Percentiles rank a stretch among this genome's conserved stretches.
phyloP scores from a whole-genome alignment of 768 basidiomycete genomes.

The Lactarius sanguifluus region DNA sequence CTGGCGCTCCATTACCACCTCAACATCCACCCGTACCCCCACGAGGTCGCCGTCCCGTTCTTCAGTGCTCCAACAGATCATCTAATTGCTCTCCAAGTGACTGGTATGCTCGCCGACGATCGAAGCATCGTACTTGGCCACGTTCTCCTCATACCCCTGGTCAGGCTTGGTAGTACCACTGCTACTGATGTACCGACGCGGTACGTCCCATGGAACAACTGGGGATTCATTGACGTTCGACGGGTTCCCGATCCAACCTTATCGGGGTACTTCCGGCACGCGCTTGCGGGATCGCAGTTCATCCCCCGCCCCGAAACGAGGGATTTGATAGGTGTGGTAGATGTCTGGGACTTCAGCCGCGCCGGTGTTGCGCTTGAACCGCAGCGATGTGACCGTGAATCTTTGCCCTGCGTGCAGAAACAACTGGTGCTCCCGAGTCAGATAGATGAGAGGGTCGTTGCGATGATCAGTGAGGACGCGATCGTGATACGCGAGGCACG shows the following conservation, averaged over 20 bases:
- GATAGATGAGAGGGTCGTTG: slow-evolving; percentile 1
- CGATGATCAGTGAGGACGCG: slow-evolving; percentile 18
- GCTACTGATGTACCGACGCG: not conserved
- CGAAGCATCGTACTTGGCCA: not conserved
- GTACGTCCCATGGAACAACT: slow-evolving; percentile 17
- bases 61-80: slow-evolving; percentile 6
- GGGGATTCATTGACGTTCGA: not conserved
- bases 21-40: slow-evolving; percentile 12
- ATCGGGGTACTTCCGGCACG: not conserved
- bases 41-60: slow-evolving; percentile 14
- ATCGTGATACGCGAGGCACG: slow-evolving; percentile 20
- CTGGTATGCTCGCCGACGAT: not conserved
- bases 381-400: not conserved
- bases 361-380: not conserved
- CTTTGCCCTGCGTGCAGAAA: not conserved
- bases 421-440: not conserved
- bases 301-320: not conserved
- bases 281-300: slow-evolving; percentile 12
- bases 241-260: not conserved
- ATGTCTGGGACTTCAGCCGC: slow-evolving; percentile 12
- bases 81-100: slow-evolving; percentile 9
- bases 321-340: not conserved
- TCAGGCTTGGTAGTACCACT: not conserved
- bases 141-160: slow-evolving; percentile 11
- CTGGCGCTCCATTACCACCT: not conserved